phyloP scores from a whole-genome alignment of 2,329 filamentous ascomycete species.

The Paecilomyces niveus region DNA sequence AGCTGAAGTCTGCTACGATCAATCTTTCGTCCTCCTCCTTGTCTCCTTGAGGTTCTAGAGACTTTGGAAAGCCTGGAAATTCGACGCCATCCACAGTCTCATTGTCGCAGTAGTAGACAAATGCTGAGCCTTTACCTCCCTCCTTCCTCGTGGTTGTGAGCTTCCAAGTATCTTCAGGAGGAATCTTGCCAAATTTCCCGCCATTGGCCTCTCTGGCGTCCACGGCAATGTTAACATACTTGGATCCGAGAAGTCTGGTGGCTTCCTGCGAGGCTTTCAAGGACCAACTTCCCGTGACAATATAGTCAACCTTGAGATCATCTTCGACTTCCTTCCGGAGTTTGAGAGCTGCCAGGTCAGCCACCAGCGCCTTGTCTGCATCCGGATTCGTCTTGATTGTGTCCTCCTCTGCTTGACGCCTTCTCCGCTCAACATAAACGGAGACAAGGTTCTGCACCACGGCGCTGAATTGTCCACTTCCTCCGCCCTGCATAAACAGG shows the following conservation, averaged over 20 bases:
- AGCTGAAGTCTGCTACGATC: slow-evolving; percentile 88
- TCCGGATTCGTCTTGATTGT: slow-evolving; percentile 35
- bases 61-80: slow-evolving; percentile 66
- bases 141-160: slow-evolving; percentile 57
- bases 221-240: slow-evolving; percentile 68
- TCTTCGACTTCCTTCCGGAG: slow-evolving; percentile 58
- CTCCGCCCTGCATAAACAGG: slow-evolving; percentile 80
- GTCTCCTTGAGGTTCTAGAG: slow-evolving; percentile 48
- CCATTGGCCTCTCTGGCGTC: slow-evolving; percentile 58
- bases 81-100: slow-evolving; percentile 87
- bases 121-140: slow-evolving; percentile 45
- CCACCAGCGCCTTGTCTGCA: slow-evolving; percentile 46
- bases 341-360: slow-evolving; percentile 51
- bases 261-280: slow-evolving; percentile 84
- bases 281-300: slow-evolving; percentile 87
- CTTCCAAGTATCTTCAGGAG: slow-evolving; percentile 68
- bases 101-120: slow-evolving; percentile 90
- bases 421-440: slow-evolving; percentile 69
- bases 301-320: slow-evolving; percentile 76
- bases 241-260: slow-evolving; percentile 64
- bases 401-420: slow-evolving; percentile 52
- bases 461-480: slow-evolving; percentile 77
- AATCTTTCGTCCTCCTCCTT: slow-evolving; percentile 60
- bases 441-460: slow-evolving; percentile 77
- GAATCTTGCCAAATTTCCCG: slow-evolving; percentile 82